Percentiles rank a stretch among this genome's conserved stretches.
Evolutionary conservation across 148 eudicot species (phyloP).

Genomic region (Hydrangea macrophylla): DNA sequence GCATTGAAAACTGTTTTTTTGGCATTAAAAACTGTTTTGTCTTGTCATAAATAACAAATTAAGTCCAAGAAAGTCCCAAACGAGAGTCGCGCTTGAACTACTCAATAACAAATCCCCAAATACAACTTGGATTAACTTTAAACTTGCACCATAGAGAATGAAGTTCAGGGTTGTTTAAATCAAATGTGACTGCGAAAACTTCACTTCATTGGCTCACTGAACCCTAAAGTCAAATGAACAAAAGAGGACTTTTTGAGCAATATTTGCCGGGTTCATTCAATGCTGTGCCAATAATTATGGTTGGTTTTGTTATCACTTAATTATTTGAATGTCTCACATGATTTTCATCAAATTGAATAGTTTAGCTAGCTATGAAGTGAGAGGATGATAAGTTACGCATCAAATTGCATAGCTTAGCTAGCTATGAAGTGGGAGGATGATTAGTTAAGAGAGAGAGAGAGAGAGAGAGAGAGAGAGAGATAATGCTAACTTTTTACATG

Average conservation of each 20-base stretch:
- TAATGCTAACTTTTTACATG: too few species aligned
- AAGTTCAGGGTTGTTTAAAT: neutral
- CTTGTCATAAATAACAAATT: too few species aligned
- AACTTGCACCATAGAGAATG: neutral
- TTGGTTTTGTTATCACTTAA: too few species aligned
- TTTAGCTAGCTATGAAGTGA: neutral
- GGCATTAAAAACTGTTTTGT: too few species aligned
- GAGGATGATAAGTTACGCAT: too few species aligned
- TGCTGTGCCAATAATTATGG: neutral
- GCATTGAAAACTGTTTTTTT: too few species aligned
- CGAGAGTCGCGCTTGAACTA: too few species aligned
- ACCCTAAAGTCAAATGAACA: neutral
- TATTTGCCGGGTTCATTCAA: neutral
- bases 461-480: too few species aligned
- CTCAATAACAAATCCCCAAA: too few species aligned
- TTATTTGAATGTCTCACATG: neutral
- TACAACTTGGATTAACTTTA: too few species aligned
- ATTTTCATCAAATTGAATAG: neutral
- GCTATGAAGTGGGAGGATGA: neutral
- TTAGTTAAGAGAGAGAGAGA: neutral
- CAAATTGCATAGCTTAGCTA: conserved; percentile 1
- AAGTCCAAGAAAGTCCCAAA: too few species aligned
- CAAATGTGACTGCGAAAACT: neutral
- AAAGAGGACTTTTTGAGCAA: neutral
- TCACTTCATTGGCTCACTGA: too few species aligned